Conservation (phyloP, 192 early-diverging fungal genomes). For the Dispira parvispora region DNA sequence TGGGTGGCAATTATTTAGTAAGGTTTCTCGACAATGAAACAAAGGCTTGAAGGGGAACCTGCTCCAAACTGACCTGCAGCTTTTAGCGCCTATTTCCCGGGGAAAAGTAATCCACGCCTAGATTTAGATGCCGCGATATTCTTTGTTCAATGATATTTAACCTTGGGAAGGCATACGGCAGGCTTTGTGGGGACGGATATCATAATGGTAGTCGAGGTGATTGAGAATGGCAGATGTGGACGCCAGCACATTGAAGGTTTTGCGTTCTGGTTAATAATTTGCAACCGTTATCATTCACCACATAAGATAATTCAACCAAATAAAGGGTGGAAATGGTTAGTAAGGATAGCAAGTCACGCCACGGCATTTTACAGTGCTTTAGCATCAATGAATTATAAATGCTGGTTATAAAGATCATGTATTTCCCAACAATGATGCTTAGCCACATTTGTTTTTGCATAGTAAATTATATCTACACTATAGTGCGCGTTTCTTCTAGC, state of each 20-base stretch:
- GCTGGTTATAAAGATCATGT: background rate
- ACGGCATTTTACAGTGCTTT: background rate
- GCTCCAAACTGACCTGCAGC: no score
- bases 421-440: background rate
- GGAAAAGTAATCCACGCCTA: no score
- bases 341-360: background rate
- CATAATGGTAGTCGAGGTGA: slow-evolving; percentile 46
- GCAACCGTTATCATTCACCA: no score
- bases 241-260: slow-evolving; percentile 72
- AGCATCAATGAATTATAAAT: background rate
- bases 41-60: no score
- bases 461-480: background rate
- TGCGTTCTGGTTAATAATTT: slow-evolving; percentile 33
- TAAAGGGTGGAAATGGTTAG: background rate
- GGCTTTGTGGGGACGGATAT: slow-evolving; percentile 10
- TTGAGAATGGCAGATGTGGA: slow-evolving; percentile 64
- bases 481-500: background rate
- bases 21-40: no score
- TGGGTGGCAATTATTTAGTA: no score
- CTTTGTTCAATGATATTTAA: no score
- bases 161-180: no score
- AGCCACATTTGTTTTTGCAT: background rate
- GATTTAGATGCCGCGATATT: no score
- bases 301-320: background rate
- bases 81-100: no score